Evolutionary conservation across 1,284 basidiomycete species (phyloP), one percentile per base, ranked within the genome.

Genomic region (Cryptococcus jaspeensis): DNA sequence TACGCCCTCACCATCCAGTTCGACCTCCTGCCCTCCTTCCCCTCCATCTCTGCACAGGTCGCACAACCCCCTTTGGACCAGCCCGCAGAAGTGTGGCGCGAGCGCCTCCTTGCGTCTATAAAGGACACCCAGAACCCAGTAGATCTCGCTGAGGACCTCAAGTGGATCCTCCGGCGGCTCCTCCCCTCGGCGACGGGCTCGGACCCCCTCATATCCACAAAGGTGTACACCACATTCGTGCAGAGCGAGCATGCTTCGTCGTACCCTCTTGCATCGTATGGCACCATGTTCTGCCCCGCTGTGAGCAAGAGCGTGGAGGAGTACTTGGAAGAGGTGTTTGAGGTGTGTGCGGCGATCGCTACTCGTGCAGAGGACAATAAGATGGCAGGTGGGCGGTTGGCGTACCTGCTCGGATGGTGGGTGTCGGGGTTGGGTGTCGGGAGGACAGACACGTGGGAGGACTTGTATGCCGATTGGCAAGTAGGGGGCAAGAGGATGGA

Each of bases 321-420:
- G 2, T 62, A 64, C 40, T 56, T 75, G 22, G 52, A 68, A 13
- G 67, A 70, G 36, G 55, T 75, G 5, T 70, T 75, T 47, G 69
- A 73, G 38, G 59, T 71, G 11, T 67, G 63, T 53, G 64, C 64
- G 25, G 67, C 62, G 1, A 62, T 75, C 16, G 67, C 65, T 2
- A 53, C 66, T n/a, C 63, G 68, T 45, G 54, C 64, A 7, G 70
- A 74, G 28, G 53, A 51, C 12, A 72, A 71, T 44, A 55, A 58
- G 1, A 67, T 72, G 64, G 58, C 63, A 16, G 67, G 63, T 11
- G 68, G 67, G 3, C 62, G 59, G 28, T 45, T 73, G 5, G 63
- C 63, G 39, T 58, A 67, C 35, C 54, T 72, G 15, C 60, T 72
- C 12, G 73, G 72, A 5, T 74, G 67, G 67, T 75, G 71, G 72